These are phyloP conservation scores for Raffaelea arxii DNA, from an alignment of 2,329 filamentous ascomycete species.

Conservation along the genomic window DNA sequence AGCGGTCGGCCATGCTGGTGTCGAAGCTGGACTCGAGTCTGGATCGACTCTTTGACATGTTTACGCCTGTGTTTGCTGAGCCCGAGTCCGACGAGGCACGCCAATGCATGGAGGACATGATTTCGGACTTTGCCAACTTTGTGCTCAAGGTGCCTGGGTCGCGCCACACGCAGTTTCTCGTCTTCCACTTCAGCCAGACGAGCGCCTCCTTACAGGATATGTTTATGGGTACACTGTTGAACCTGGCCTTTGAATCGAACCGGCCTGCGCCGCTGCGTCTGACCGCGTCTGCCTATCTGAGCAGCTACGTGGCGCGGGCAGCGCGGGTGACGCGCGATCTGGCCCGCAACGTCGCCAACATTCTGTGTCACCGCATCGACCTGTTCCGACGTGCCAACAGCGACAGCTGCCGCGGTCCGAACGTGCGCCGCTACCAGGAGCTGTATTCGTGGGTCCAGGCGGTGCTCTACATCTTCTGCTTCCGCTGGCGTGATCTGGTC, in stretches of 20 bases:
- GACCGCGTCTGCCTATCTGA: conserved; percentile 82
- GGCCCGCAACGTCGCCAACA: conserved; percentile 72
- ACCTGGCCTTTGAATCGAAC: conserved; percentile 60
- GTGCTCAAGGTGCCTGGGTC: conserved; percentile 88
- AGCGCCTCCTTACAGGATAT: conserved; percentile 69
- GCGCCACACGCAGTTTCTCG: conserved; percentile 86
- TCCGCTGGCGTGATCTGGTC: conserved; percentile 89
- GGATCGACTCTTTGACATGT: conserved; percentile 78
- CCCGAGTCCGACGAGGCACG: conserved; percentile 60
- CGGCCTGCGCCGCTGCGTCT: conserved; percentile 67
- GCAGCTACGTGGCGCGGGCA: conserved; percentile 87
- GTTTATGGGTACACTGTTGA: conserved; percentile 70
- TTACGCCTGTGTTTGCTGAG: conserved; percentile 60
- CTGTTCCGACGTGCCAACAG: conserved; percentile 65
- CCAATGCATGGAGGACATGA: conserved; percentile 65
- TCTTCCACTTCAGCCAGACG: conserved; percentile 89
- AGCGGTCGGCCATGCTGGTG: conserved; percentile 66
- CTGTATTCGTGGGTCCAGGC: conserved; percentile 89
- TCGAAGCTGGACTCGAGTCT: conserved; percentile 87
- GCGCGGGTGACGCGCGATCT: conserved; percentile 67
- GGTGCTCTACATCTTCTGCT: conserved; percentile 91
- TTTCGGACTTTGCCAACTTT: conserved; percentile 77
- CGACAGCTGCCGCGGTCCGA: conserved; percentile 67
- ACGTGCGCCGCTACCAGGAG: conserved; percentile 70
- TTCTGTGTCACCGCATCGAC: conserved; percentile 70